These are phyloP conservation scores for Neofusicoccum sp. DNA, from an alignment of 2,329 filamentous ascomycete species.

Conservation along the genomic window DNA sequence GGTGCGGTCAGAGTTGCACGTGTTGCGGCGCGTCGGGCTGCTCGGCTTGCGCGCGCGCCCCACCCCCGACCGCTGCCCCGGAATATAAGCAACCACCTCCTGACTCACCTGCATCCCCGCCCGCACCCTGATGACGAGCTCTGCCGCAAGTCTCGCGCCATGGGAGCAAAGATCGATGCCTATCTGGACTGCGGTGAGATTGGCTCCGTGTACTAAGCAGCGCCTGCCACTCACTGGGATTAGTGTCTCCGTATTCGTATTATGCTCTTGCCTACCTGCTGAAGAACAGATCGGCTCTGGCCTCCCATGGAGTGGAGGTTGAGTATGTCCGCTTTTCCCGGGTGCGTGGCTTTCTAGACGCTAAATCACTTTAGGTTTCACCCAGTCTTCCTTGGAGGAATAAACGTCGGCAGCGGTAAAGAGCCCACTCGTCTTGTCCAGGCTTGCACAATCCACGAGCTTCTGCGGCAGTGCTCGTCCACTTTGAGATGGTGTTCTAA, in stretches of 20 bases:
- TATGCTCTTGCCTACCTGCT: constrained; percentile 60
- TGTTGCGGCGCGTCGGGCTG: not conserved
- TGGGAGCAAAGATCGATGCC: constrained; percentile 65
- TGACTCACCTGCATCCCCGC: not conserved
- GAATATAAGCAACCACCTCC: not conserved
- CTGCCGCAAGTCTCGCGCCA: constrained; percentile 32
- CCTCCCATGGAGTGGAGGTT: constrained; percentile 62
- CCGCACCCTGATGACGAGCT: not conserved
- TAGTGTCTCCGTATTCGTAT: constrained; percentile 65
- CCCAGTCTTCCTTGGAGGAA: constrained; percentile 66
- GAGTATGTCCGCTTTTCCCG: constrained; percentile 55
- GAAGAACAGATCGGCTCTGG: constrained; percentile 57
- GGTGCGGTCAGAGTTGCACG: not conserved
- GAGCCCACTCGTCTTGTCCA: not conserved
- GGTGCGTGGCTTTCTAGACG: no score
- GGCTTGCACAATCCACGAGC: not conserved
- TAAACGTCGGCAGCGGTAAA: constrained; percentile 47
- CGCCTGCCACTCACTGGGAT: not conserved
- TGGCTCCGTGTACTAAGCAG: not conserved
- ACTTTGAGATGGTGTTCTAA: not conserved
- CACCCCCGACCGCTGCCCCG: not conserved
- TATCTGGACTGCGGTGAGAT: constrained; percentile 69
- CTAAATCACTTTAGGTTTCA: constrained; percentile 56
- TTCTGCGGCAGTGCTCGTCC: not conserved
- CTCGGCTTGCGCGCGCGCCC: not conserved